Evolutionary conservation across 2,329 filamentous ascomycete species (phyloP), one percentile per base, ranked within the genome.

Genomic region (Trichoderma arundinaceum): DNA sequence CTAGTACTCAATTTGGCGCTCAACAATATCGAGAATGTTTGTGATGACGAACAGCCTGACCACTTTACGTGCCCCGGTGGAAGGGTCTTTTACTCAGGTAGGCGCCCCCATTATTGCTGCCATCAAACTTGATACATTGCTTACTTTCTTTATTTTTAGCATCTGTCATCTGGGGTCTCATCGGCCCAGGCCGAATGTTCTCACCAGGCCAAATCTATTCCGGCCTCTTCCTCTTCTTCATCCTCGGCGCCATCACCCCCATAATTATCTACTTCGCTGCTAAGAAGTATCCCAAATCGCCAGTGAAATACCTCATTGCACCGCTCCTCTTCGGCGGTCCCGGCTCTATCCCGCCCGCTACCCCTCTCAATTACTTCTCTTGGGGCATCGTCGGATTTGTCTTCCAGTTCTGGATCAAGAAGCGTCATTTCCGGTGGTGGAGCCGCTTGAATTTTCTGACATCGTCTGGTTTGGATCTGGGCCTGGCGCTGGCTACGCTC

Each of bases 371-470:
- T 77, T 92, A 91, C 74, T 84, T 90, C 39, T 83, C 84, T n/a
- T 92, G 90, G 90, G 88, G 87, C 17, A 78, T 90, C 64, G 87
- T 92, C 3, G 90, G 90, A 35, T 87, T 86, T 70, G 68, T 90
- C 38, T 92, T 92, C 80, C 90, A 92, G 75, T 87, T 86, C 74
- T 83, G 80, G 72, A 85, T 92, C 73, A 87, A 88, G 75, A 84
- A 85, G 72, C 81, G 83, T 13, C 83, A 86, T 74, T 87, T 86
- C 68, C 83, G 79, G 33, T 92, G 90, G 90, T 92, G 90, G 90
- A 86, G 85, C 76, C 83, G 88, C 32, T 85, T 91, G 73, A 92
- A 92, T 78, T 92, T 90, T 71, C 77, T 92, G 67, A 89, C 90
- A 0, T 89, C 88, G 12, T 90, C 88, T 0, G 90, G 86, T 0